Conservation (phyloP, 176 grass and related monocot species). For the Oryza officinalis region DNA sequence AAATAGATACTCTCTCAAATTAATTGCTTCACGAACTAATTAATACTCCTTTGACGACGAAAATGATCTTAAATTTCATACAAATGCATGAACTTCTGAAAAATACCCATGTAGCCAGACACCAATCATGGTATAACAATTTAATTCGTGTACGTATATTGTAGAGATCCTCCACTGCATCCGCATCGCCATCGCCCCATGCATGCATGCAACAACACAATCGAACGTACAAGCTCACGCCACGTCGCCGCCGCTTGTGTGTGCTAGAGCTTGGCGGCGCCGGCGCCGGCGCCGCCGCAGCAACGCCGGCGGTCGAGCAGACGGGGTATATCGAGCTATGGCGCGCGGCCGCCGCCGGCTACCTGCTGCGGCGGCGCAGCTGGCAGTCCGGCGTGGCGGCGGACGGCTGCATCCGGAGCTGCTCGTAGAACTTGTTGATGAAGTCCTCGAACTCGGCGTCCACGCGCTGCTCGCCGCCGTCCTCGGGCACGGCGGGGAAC, state of each 20-base stretch:
- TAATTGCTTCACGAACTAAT: neutral
- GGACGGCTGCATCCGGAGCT: constrained; percentile 70
- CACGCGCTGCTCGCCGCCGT: constrained; percentile 48
- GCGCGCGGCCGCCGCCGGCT: neutral
- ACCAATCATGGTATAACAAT: neutral
- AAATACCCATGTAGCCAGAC: neutral
- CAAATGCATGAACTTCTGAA: neutral
- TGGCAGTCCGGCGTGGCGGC: constrained; percentile 47
- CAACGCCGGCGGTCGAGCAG: neutral
- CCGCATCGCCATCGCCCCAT: neutral
- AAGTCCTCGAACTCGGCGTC: constrained; percentile 84
- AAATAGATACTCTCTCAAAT: no score
- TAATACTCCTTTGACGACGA: neutral
- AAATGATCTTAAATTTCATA: neutral
- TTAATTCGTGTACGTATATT: neutral
- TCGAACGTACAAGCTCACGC: neutral
- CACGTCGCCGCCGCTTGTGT: no score
- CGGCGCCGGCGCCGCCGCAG: no score
- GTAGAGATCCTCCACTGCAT: neutral
- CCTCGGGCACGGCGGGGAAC: constrained; percentile 66
- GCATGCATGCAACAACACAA: neutral
- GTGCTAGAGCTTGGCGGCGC: neutral
- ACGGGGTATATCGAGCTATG: no score
- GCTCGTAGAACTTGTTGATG: constrained; percentile 84
- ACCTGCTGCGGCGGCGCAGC: constrained; percentile 8